Evolutionary conservation across 2,329 filamentous ascomycete genomes (phyloP), one percentile per base, ranked within the genome.

Genomic region (Aspergillus pseudoviridinutans): DNA sequence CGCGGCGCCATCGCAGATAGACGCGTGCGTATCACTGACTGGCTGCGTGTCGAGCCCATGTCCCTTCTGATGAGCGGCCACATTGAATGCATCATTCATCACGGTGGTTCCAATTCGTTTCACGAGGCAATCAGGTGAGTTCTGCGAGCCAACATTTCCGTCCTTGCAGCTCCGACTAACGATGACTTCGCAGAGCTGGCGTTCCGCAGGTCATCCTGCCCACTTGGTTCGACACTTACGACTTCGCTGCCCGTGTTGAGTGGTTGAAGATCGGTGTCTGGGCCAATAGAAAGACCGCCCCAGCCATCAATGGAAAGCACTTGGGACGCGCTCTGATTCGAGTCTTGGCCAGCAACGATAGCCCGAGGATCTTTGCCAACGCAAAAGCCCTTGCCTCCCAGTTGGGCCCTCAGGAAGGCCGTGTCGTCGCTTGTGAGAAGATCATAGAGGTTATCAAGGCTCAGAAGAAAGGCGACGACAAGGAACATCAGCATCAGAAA

Each of bases 61-160:
- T 50, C 55, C 20, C 53, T 69, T 49, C 53, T 82, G 5, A 62
- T 71, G 28, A 73, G 70, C 3, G 75, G 75, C 0, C 62, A 71
- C 17, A 63, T 82, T 4, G 66, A 71, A 2, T 76, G 75, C 27
- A 72, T 76, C 9, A 68, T 81, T 2, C 75, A 80, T 53, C 79
- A 82, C 56, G 79, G 79, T 7, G 79, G 79, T 3, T 76, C 79
- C 0, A 81, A 78, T 55, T 79, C 77, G 0, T 82, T 74, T 55
- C 73, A 78, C 35, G 80, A 82, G 63, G 75, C 76, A 5, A 64
- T 79, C 53, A 67, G 66, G 78, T 79, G 66, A 64, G 73, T 69
- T 14, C 4, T 22, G 46, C 35, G 7, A 24, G 22, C 22, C 20
- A 14, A 8, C 4, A 25, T 9, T 20, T 4, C 9, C 10, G n/a